Evolutionary conservation across 805 yeast genomes (phyloP).

Genomic region (Osmozyma mogii): DNA sequence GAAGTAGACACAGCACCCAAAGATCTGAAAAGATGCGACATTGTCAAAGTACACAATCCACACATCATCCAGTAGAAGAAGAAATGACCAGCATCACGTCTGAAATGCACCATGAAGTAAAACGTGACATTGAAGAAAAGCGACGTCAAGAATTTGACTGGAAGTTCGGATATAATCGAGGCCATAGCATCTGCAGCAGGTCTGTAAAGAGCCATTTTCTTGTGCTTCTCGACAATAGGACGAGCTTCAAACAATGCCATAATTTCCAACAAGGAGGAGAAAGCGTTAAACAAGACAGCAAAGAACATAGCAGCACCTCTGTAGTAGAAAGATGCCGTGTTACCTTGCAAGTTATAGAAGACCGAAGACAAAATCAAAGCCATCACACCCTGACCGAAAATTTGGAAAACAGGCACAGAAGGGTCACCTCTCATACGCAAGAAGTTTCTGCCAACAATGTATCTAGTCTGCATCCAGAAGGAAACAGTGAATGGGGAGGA

Average conservation of each 20-base stretch:
- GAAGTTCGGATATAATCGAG: constrained; percentile 51
- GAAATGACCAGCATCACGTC: constrained; percentile 29
- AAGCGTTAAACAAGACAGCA: constrained; percentile 52
- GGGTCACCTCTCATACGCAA: constrained; percentile 50
- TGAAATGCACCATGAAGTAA: constrained; percentile 25
- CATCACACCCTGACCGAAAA: constrained; percentile 47
- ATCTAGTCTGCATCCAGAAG: constrained; percentile 23
- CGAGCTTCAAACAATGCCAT: constrained; percentile 51
- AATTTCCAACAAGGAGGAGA: constrained; percentile 53
- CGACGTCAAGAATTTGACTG: constrained; percentile 41
- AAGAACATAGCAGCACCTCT: constrained; percentile 60
- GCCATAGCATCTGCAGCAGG: constrained; percentile 72
- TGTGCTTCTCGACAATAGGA: constrained; percentile 64
- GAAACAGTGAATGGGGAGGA: constrained; percentile 31
- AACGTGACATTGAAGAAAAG: constrained; percentile 24
- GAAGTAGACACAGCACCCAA: constrained; percentile 30
- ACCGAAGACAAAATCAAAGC: constrained; percentile 56
- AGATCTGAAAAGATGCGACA: constrained; percentile 30
- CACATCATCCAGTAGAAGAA: constrained; percentile 30
- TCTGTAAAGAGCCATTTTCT: constrained; percentile 61
- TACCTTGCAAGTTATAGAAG: constrained; percentile 42
- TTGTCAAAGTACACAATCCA: constrained; percentile 16
- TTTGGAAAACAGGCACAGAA: constrained; percentile 43
- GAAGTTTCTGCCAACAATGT: constrained; percentile 47
- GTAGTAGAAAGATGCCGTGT: constrained; percentile 50